phyloP scores from a whole-genome alignment of 1,284 basidiomycete genomes.

The Ustilago shanxiensis region DNA sequence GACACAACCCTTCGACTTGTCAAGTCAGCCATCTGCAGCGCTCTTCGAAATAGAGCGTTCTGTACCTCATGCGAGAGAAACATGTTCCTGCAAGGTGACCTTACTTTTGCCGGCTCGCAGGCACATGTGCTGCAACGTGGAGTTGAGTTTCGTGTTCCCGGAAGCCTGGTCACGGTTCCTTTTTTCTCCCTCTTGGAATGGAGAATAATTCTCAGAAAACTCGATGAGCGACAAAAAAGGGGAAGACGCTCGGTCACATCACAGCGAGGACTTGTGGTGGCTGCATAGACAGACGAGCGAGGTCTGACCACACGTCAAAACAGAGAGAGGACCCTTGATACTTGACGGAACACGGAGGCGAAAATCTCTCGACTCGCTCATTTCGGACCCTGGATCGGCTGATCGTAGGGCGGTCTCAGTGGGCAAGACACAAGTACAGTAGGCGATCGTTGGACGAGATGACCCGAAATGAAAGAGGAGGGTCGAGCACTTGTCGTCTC shows the following conservation, averaged over 20 bases:
- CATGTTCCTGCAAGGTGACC: slow-evolving; percentile 13
- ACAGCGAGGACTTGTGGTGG: neutral
- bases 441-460: neutral
- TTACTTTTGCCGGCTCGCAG: slow-evolving; percentile 10
- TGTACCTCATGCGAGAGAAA: neutral
- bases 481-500: neutral
- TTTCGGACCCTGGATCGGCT: neutral
- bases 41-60: neutral
- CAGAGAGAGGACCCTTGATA: slow-evolving; percentile 1
- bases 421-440: neutral
- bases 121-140: slow-evolving; percentile 5
- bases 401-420: neutral
- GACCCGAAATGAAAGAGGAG: neutral
- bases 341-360: neutral
- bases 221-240: neutral
- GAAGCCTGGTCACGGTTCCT: no score
- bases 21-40: neutral
- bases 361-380: neutral
- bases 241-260: neutral
- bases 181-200: no score
- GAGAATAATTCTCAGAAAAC: neutral
- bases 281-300: neutral
- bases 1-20: neutral
- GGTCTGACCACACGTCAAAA: neutral
- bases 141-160: slow-evolving; percentile 5